These are phyloP conservation scores for Albizia julibrissin DNA, from an alignment of 306 rosid species.

Conservation along the genomic window DNA sequence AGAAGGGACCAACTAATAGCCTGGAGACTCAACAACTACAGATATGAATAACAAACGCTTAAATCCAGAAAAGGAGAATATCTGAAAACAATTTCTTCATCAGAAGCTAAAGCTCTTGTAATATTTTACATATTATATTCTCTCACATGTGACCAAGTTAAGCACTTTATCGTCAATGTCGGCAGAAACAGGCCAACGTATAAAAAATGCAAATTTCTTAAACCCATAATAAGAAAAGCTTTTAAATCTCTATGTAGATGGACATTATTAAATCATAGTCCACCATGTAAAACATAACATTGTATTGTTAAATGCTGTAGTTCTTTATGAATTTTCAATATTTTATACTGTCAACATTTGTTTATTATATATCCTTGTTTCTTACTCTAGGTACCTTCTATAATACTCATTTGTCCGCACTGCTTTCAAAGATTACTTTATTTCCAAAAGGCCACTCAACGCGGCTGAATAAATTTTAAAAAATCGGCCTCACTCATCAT, in stretches of 20 bases:
- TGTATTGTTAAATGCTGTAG: slow-evolving; percentile 13
- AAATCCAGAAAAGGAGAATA: slow-evolving; percentile 20
- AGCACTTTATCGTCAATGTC: slow-evolving; percentile 32
- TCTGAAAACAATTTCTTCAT: slow-evolving; percentile 31
- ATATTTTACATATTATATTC: slow-evolving; percentile 29
- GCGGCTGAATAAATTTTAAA: slow-evolving; percentile 34
- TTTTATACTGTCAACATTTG: slow-evolving; percentile 28
- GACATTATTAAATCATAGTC: slow-evolving; percentile 34
- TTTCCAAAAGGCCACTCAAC: slow-evolving; percentile 37
- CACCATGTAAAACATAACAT: slow-evolving; percentile 20
- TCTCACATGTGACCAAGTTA: slow-evolving; percentile 33
- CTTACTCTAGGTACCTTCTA: slow-evolving; percentile 28
- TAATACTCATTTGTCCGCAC: slow-evolving; percentile 36
- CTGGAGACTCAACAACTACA: slow-evolving; percentile 19
- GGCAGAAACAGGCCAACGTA: slow-evolving; percentile 40
- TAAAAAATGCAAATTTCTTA: slow-evolving; percentile 33
- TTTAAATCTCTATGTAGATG: slow-evolving; percentile 17
- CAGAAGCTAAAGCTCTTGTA: slow-evolving; percentile 32
- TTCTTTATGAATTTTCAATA: slow-evolving; percentile 28
- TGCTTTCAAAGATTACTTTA: slow-evolving; percentile 31
- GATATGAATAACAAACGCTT: neutral
- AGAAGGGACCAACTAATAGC: slow-evolving; percentile 20
- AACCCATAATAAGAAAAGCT: slow-evolving; percentile 20
- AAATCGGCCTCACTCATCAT: slow-evolving; percentile 42
- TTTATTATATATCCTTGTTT: slow-evolving; percentile 22